phyloP scores from a whole-genome alignment of 345 rosid species.

The Brassica incana region DNA sequence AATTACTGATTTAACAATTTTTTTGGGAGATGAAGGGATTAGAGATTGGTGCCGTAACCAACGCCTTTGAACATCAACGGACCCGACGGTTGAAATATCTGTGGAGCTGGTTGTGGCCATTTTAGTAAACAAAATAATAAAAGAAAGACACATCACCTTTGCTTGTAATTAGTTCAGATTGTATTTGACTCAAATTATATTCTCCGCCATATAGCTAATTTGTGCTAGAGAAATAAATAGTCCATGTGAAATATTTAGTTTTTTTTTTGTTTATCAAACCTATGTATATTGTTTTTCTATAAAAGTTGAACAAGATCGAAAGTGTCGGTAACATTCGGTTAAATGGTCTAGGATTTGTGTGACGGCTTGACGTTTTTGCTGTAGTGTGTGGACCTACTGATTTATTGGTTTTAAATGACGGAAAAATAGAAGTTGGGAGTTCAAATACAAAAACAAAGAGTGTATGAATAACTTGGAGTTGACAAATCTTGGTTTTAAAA shows the following conservation, averaged over 20 bases:
- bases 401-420: background rate
- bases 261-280: background rate
- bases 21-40: slow-evolving; percentile 33
- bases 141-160: slow-evolving; percentile 18
- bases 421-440: background rate
- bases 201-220: slow-evolving; percentile 12
- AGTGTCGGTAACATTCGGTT: background rate
- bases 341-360: background rate
- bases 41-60: slow-evolving; percentile 29
- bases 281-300: background rate
- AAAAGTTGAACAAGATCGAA: background rate
- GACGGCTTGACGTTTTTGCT: background rate
- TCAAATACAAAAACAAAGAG: background rate
- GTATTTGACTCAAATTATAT: slow-evolving; percentile 31
- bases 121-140: slow-evolving; percentile 1
- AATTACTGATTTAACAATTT: background rate
- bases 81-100: slow-evolving; percentile 15
- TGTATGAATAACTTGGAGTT: slow-evolving; percentile 5
- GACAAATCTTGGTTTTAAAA: slow-evolving; percentile 11
- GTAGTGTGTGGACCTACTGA: background rate
- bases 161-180: slow-evolving; percentile 25
- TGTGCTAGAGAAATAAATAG: background rate
- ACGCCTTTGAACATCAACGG: slow-evolving; percentile 19
- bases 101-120: slow-evolving; percentile 15
- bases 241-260: slow-evolving; percentile 22